Conservation (phyloP, 371 early-diverging fungal genomes). For the Synchytrium microbalum region DNA sequence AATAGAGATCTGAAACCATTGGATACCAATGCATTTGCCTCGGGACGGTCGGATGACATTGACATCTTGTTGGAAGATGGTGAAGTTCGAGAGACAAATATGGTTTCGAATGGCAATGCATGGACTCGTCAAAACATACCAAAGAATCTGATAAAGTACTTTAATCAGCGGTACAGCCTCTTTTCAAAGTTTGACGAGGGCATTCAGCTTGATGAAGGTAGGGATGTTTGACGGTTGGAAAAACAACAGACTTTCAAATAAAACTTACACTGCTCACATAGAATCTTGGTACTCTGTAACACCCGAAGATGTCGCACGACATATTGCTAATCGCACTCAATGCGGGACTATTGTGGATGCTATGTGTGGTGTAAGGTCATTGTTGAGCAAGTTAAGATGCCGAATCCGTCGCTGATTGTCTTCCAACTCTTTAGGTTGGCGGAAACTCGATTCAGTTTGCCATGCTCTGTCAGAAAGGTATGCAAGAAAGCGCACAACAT, state of each 20-base stretch:
- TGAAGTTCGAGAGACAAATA: too few species aligned
- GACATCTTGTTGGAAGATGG: too few species aligned
- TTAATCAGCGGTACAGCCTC: slow-evolving; percentile 72
- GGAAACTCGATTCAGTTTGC: slow-evolving; percentile 96
- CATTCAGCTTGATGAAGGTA: slow-evolving; percentile 72
- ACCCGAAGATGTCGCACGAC: slow-evolving; percentile 79
- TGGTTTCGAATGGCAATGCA: too few species aligned
- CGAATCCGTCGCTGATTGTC: background rate
- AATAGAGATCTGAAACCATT: too few species aligned
- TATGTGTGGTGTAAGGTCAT: slow-evolving; percentile 68
- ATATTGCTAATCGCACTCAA: slow-evolving; percentile 62
- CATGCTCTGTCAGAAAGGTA: slow-evolving; percentile 62
- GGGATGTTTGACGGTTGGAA: background rate
- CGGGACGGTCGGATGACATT: too few species aligned
- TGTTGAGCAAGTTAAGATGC: background rate
- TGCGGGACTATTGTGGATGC: slow-evolving; percentile 77
- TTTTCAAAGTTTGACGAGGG: slow-evolving; percentile 82
- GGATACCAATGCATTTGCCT: too few species aligned
- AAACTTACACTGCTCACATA: slow-evolving; percentile 13
- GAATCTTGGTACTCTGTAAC: slow-evolving; percentile 97
- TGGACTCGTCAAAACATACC: too few species aligned
- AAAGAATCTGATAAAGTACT: too few species aligned
- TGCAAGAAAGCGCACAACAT: too few species aligned
- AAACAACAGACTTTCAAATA: background rate
- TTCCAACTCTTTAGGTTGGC: slow-evolving; percentile 45